Percentiles rank a stretch among this genome's conserved stretches.
phyloP scores from a whole-genome alignment of 805 yeast genomes.

The Clavispora asparagi region DNA sequence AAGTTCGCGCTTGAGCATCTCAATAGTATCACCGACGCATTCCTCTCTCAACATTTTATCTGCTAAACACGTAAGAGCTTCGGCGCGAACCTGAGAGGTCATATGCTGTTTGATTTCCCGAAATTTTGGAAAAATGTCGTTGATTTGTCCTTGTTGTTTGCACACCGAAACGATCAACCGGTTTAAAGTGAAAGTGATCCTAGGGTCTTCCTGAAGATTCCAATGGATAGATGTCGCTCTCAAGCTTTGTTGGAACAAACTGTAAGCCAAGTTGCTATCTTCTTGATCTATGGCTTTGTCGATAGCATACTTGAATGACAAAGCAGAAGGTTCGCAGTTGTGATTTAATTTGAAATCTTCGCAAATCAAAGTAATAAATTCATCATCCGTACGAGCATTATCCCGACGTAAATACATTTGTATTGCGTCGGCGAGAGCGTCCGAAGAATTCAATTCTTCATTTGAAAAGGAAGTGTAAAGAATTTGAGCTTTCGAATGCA shows the following conservation, averaged over 20 bases:
- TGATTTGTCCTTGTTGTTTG: constrained; percentile 22
- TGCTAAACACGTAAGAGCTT: constrained; percentile 24
- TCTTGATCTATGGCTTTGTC: constrained; percentile 20
- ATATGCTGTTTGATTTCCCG: constrained; percentile 33
- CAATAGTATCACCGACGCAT: constrained; percentile 38
- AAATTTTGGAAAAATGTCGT: constrained; percentile 27
- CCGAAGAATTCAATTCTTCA: neutral
- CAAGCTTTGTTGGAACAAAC: constrained; percentile 30
- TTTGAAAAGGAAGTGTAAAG: neutral
- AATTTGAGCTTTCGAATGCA: neutral
- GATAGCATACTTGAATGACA: constrained; percentile 24
- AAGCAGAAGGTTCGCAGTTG: constrained; percentile 13
- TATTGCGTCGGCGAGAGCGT: constrained; percentile 13
- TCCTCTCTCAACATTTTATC: constrained; percentile 27
- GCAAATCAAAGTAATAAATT: constrained; percentile 12
- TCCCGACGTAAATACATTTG: constrained; percentile 11
- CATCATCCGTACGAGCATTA: constrained; percentile 16
- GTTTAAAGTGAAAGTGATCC: constrained; percentile 28
- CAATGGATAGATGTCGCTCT: constrained; percentile 5
- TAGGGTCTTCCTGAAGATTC: constrained; percentile 10
- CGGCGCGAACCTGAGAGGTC: constrained; percentile 22
- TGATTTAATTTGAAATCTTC: constrained; percentile 9
- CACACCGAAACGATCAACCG: constrained; percentile 37
- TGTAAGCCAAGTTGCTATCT: constrained; percentile 19
- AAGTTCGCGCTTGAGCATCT: constrained; percentile 35